Evolutionary conservation across 2,329 filamentous ascomycete genomes (phyloP).

Genomic region (Aspergillus proliferans): DNA sequence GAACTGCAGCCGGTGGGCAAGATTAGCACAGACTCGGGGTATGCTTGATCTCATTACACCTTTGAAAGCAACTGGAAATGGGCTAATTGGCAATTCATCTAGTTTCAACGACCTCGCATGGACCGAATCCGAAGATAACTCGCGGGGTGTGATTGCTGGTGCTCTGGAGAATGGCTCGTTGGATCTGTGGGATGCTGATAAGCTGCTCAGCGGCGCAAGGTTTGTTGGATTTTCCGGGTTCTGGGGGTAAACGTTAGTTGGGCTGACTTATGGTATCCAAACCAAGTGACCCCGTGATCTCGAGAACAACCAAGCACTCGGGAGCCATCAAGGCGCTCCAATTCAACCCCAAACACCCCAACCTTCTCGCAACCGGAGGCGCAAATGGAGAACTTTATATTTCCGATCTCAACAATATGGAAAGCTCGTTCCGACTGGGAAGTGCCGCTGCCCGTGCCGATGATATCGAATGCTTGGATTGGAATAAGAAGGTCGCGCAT

Average conservation of each 20-base stretch:
- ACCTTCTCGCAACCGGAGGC: conserved; percentile 86
- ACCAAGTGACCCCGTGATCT: conserved; percentile 67
- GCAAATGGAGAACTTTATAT: conserved; percentile 95
- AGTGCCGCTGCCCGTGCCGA: conserved; percentile 83
- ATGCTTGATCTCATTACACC: conserved; percentile 19
- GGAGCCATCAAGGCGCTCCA: conserved; percentile 91
- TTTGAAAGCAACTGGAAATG: background rate
- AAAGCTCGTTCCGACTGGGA: conserved; percentile 81
- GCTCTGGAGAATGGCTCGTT: conserved; percentile 91
- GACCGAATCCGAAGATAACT: conserved; percentile 73
- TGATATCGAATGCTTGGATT: conserved; percentile 92
- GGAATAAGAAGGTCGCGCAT: conserved; percentile 97
- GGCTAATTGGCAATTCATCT: conserved; percentile 19
- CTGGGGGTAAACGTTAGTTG: conserved; percentile 2
- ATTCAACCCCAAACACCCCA: conserved; percentile 89
- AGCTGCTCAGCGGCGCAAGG: conserved; percentile 50
- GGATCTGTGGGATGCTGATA: conserved; percentile 86
- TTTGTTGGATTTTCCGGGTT: conserved; percentile 23
- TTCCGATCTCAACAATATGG: conserved; percentile 85
- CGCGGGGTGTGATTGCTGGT: conserved; percentile 85
- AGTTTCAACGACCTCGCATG: conserved; percentile 98
- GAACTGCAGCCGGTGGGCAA: conserved; percentile 82
- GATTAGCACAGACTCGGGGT: conserved; percentile 86
- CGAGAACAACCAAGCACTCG: conserved; percentile 80
- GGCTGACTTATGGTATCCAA: conserved; percentile 9